Evolutionary conservation across 2,329 filamentous ascomycete species (phyloP).

Genomic region (Penicillium hesseltinei): DNA sequence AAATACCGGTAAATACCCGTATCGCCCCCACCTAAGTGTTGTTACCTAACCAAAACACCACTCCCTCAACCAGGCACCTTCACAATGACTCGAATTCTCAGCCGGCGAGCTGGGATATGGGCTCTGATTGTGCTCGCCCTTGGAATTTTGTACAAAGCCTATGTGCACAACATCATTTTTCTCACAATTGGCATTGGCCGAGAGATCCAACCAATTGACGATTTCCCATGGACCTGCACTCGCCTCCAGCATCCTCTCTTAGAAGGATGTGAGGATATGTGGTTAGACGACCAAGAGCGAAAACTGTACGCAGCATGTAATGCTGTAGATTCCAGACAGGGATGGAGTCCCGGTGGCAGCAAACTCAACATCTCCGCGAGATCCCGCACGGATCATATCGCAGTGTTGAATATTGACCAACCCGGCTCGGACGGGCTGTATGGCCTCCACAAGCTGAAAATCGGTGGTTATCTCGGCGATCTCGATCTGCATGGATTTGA

Average conservation of each 20-base stretch:
- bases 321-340: neutral
- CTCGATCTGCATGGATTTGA: neutral
- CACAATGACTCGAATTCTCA: neutral
- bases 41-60: too few relatives aligned
- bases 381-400: slow-evolving; percentile 25
- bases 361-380: slow-evolving; percentile 23
- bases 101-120: neutral
- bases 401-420: slow-evolving; percentile 30
- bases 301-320: neutral
- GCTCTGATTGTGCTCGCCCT: neutral
- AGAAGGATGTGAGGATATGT: slow-evolving; percentile 33
- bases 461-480: neutral
- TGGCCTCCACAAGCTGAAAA: slow-evolving; percentile 9
- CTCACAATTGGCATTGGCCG: slow-evolving; percentile 13
- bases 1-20: too few relatives aligned
- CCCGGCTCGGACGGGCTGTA: slow-evolving; percentile 19
- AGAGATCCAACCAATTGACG: slow-evolving; percentile 29
- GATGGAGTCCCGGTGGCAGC: slow-evolving; percentile 9
- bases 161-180: neutral
- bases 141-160: neutral
- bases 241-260: slow-evolving; percentile 27
- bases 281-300: slow-evolving; percentile 22
- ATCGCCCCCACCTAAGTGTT: too few relatives aligned
- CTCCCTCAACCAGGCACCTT: neutral
- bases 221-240: slow-evolving; percentile 31